Base-by-base conservation (phyloP, 73 alveolate species). In the Symbiodinium pilosum region DNA sequence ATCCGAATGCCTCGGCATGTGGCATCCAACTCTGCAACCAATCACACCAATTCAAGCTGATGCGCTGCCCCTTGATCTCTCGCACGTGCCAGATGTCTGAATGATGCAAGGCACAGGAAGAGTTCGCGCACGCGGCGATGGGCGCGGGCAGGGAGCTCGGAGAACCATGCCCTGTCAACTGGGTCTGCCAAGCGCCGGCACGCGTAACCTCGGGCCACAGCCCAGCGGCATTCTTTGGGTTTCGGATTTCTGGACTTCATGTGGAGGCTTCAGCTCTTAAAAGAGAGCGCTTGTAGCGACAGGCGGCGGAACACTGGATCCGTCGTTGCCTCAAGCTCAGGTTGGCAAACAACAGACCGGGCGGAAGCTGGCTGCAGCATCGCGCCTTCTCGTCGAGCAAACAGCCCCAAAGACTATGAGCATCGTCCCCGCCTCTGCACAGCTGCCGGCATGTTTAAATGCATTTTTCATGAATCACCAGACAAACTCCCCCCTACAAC, bases 111-210 rank as follows among this genome's bases (percentile, higher is more conserved):
- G 18, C 5, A 43, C 97, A 91, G 41, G 88, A 91, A 91, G 54
- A 91, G 97, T 32, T 91, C 97, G 24, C 97, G 87, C 28, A 91
- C 89, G 2, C 88, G 71, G 40, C 77, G 68, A 68, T 40, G 68
- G 52, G 97, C 97, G n/a, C 97, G 87, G 6, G 97, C 97, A 2
- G 97, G 97, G 32, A 91, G 97, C 89, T 91, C 97, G 2, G 97
- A 6, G 43, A 91, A 68, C 97, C 97, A 91, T 7, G 97, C 97
- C 40, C 97, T 54, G 81, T 91, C 97, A 68, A 83, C 52, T 3
- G 97, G 34, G 32, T 69, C 56, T 32, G 51, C n/a, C 54, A 91
- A 54, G 39, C 97, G 87, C 40, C 97, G 89, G 42, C 54, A 28
- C 24, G 97, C 97, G 32, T 91, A 91, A 69, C 97, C 97, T 91